Evolutionary conservation across 805 yeast genomes (phyloP).

Genomic region (Candida tammaniensis): DNA sequence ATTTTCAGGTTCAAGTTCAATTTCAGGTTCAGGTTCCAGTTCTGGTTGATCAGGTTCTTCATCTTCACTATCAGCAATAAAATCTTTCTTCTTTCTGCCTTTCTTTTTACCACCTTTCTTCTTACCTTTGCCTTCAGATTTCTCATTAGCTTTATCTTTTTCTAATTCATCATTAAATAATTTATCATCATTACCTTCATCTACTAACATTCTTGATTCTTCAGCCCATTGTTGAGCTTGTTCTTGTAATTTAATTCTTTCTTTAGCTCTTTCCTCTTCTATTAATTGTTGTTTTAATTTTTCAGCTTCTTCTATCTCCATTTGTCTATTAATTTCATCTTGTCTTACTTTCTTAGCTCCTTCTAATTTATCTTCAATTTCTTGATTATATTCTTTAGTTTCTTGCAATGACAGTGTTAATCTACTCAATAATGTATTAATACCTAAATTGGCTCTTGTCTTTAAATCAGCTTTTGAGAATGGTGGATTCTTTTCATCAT

Average conservation of each 20-base stretch:
- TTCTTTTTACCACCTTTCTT: constrained; percentile 21
- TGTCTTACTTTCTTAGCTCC: constrained; percentile 70
- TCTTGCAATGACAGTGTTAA: constrained; percentile 68
- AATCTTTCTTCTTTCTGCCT: constrained; percentile 26
- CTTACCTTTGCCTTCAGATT: constrained; percentile 28
- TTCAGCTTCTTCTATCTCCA: constrained; percentile 38
- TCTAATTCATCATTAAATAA: constrained; percentile 34
- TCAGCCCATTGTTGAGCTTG: constrained; percentile 51
- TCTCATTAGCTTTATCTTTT: constrained; percentile 23
- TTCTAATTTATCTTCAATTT: constrained; percentile 57
- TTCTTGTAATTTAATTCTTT: constrained; percentile 47
- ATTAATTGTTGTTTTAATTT: constrained; percentile 42
- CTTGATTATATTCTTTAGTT: constrained; percentile 64
- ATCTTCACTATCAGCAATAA: constrained; percentile 35
- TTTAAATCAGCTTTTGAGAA: constrained; percentile 76
- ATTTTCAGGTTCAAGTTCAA: background rate
- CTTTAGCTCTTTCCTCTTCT: constrained; percentile 45
- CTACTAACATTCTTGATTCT: constrained; percentile 35
- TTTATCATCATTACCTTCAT: constrained; percentile 35
- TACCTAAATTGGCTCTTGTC: constrained; percentile 84
- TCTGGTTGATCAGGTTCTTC: constrained; percentile 19
- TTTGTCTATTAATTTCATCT: constrained; percentile 45
- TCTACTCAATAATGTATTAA: constrained; percentile 68
- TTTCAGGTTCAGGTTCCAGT: constrained; percentile 1
- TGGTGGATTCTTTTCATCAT: constrained; percentile 61